Evolutionary conservation across 2,329 filamentous ascomycete genomes (phyloP).

Genomic region (Cladophialophora psammophila): DNA sequence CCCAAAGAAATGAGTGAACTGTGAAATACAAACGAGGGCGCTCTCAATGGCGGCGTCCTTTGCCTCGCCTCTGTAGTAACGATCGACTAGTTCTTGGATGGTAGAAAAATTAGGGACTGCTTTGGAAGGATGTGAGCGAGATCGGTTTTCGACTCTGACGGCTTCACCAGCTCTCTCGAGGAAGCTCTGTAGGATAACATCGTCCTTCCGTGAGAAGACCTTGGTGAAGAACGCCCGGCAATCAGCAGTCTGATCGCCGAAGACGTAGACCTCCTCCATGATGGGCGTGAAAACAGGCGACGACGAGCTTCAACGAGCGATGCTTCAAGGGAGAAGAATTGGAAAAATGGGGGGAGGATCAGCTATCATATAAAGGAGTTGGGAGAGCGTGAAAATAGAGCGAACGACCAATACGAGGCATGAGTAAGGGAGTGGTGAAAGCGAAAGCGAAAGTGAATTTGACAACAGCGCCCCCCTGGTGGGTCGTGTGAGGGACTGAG

Average conservation of each 20-base stretch:
- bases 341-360: slow-evolving; percentile 30
- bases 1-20: slow-evolving; percentile 54
- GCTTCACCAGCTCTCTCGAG: slow-evolving; percentile 53
- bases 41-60: slow-evolving; percentile 52
- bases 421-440: slow-evolving; percentile 32
- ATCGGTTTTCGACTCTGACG: slow-evolving; percentile 50
- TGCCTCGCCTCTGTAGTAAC: slow-evolving; percentile 41
- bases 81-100: slow-evolving; percentile 42
- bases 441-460: slow-evolving; percentile 25
- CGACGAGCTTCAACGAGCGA: slow-evolving; percentile 40
- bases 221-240: slow-evolving; percentile 52
- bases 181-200: slow-evolving; percentile 52
- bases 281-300: slow-evolving; percentile 29
- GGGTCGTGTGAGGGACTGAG: slow-evolving; percentile 23
- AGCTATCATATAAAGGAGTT: slow-evolving; percentile 39
- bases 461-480: slow-evolving; percentile 35
- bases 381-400: slow-evolving; percentile 40
- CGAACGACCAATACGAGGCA: slow-evolving; percentile 26
- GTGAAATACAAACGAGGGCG: slow-evolving; percentile 53
- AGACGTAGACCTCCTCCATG: slow-evolving; percentile 52
- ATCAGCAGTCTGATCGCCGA: slow-evolving; percentile 56
- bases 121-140: slow-evolving; percentile 40
- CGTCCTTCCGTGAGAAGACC: slow-evolving; percentile 52
- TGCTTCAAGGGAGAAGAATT: slow-evolving; percentile 33
- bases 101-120: slow-evolving; percentile 42